Evolutionary conservation across 331 rosid species (phyloP).

Genomic region (Rhamnella rubrinervis): DNA sequence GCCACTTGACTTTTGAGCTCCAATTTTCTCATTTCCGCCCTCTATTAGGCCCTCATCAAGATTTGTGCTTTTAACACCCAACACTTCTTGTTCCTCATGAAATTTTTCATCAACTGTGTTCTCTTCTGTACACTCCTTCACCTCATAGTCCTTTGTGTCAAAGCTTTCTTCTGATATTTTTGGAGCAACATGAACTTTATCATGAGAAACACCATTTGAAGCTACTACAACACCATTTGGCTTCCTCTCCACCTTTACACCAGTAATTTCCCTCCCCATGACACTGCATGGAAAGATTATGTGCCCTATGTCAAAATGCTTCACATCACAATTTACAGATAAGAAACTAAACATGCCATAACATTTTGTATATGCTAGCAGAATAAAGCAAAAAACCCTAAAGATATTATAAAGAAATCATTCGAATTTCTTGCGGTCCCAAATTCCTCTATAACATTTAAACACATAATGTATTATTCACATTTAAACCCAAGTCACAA

Average conservation of each 20-base stretch:
- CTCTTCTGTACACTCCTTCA: conserved; percentile 57
- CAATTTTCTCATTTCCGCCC: conserved; percentile 54
- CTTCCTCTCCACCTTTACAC: conserved; percentile 51
- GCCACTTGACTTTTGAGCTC: conserved; percentile 36
- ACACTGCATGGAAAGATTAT: conserved; percentile 47
- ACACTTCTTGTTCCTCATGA: conserved; percentile 49
- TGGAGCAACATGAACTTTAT: conserved; percentile 60
- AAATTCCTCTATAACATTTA: not conserved
- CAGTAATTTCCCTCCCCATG: conserved; percentile 88
- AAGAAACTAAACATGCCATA: not conserved
- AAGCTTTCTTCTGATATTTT: conserved; percentile 57
- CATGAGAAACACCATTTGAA: conserved; percentile 46
- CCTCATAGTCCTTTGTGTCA: conserved; percentile 59
- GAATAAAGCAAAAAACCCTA: not conserved
- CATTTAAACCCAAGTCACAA: not conserved
- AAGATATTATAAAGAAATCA: not conserved
- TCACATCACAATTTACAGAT: not conserved
- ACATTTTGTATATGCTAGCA: not conserved
- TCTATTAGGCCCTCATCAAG: conserved; percentile 36
- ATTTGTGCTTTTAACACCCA: conserved; percentile 49
- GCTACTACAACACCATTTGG: conserved; percentile 36
- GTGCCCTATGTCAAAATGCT: conserved; percentile 15
- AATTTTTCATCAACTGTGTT: conserved; percentile 39
- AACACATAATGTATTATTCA: not conserved
- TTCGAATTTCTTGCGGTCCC: not conserved